Conservation (phyloP, 768 basidiomycete species). For the Pleurotus tuoliensis region DNA sequence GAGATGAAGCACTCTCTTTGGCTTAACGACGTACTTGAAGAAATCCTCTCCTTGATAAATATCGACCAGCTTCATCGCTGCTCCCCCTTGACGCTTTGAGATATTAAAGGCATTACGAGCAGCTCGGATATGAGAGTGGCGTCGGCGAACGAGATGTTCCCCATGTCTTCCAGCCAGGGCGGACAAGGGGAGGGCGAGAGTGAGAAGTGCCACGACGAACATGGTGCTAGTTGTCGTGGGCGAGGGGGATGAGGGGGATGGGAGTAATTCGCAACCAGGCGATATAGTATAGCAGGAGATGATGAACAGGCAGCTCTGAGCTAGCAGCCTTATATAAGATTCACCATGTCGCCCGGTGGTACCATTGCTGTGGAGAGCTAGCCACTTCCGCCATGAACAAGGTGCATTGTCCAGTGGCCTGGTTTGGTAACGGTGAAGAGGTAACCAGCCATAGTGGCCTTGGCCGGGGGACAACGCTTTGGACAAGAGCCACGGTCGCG, state of each 20-base stretch:
- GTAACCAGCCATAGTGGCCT: neutral
- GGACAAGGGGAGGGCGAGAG: conserved; percentile 9
- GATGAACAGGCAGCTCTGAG: neutral
- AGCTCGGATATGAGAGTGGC: conserved; percentile 16
- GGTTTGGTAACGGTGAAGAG: neutral
- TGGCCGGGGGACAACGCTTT: too few species aligned
- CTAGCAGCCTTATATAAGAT: conserved; percentile 8
- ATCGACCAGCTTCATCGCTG: conserved; percentile 27
- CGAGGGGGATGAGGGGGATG: neutral
- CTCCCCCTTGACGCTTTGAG: conserved; percentile 17
- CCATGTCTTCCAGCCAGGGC: conserved; percentile 28
- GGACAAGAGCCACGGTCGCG: too few species aligned
- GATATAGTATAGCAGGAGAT: neutral
- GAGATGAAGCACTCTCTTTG: neutral
- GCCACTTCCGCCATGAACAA: neutral
- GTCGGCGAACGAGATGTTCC: conserved; percentile 18
- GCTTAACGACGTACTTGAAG: conserved; percentile 42
- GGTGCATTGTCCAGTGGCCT: neutral
- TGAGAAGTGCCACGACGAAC: conserved; percentile 7
- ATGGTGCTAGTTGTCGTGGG: neutral
- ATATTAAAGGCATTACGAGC: conserved; percentile 9
- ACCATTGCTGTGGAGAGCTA: neutral
- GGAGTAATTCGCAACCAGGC: conserved; percentile 5
- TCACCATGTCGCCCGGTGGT: conserved; percentile 1
- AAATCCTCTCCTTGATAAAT: conserved; percentile 49